These are phyloP conservation scores for Aureobasidium sp. DNA, from an alignment of 2,329 filamentous ascomycete genomes.

Conservation along the genomic window DNA sequence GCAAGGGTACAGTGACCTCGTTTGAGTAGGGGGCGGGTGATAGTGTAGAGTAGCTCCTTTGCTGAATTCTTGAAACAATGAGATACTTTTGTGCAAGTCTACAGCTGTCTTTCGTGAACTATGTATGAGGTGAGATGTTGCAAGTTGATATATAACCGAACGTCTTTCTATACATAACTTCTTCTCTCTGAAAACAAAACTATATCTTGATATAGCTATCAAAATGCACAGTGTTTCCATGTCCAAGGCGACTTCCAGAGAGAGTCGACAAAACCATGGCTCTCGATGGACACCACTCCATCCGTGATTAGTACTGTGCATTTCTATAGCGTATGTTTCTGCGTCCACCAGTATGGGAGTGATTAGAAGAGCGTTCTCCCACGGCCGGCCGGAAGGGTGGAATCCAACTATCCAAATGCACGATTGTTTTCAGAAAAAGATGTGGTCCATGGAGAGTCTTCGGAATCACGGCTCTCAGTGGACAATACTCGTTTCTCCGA, in stretches of 20 bases:
- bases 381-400: too few species aligned
- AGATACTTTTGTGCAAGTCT: neutral
- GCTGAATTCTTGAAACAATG: neutral
- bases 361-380: neutral
- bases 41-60: neutral
- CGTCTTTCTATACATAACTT: too few species aligned
- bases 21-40: constrained; percentile 1
- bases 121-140: neutral
- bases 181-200: too few species aligned
- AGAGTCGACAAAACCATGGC: neutral
- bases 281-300: neutral
- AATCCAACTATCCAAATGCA: neutral
- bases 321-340: neutral
- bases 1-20: constrained; percentile 40
- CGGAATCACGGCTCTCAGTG: neutral
- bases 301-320: neutral
- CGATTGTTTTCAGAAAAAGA: too few species aligned
- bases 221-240: neutral
- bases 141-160: too few species aligned
- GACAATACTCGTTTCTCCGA: neutral
- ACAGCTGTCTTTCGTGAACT: neutral
- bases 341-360: neutral
- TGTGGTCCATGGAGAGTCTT: neutral
- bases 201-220: neutral
- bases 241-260: neutral